These are phyloP conservation scores for Phytopythium litorale DNA, from an alignment of 352 stramenopile species.

Conservation along the genomic window DNA sequence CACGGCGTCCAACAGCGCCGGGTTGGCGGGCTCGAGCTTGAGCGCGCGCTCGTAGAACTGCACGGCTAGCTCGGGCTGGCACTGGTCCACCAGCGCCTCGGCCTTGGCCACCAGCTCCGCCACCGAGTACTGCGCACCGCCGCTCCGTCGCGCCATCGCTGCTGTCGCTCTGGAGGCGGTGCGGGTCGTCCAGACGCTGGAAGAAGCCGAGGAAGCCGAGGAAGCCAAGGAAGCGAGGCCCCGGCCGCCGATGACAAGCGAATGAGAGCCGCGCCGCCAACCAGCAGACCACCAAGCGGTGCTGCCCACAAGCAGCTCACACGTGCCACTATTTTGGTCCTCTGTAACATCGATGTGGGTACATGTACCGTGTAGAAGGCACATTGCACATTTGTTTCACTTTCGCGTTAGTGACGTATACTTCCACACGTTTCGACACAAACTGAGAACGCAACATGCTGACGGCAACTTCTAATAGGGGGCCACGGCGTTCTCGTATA, in stretches of 20 bases:
- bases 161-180: neutral
- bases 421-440: too few species aligned
- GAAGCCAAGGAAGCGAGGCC: neutral
- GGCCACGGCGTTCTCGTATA: constrained; percentile 18
- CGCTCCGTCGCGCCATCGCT: constrained; percentile 19
- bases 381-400: neutral
- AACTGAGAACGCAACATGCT: neutral
- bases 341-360: neutral
- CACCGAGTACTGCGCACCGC: constrained; percentile 41
- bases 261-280: neutral
- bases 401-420: neutral
- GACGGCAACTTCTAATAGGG: neutral
- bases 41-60: constrained; percentile 84
- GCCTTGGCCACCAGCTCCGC: constrained; percentile 79
- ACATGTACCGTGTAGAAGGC: neutral
- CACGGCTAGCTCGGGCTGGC: constrained; percentile 76
- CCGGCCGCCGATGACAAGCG: neutral
- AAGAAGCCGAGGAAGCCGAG: neutral
- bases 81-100: constrained; percentile 81
- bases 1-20: constrained; percentile 67
- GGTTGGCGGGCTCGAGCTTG: constrained; percentile 62
- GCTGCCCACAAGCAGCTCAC: neutral
- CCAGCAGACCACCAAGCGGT: neutral
- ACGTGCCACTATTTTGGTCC: neutral
- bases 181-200: neutral